phyloP scores from a whole-genome alignment of 2,329 filamentous ascomycete genomes.

The Arachnomyces sp. region DNA sequence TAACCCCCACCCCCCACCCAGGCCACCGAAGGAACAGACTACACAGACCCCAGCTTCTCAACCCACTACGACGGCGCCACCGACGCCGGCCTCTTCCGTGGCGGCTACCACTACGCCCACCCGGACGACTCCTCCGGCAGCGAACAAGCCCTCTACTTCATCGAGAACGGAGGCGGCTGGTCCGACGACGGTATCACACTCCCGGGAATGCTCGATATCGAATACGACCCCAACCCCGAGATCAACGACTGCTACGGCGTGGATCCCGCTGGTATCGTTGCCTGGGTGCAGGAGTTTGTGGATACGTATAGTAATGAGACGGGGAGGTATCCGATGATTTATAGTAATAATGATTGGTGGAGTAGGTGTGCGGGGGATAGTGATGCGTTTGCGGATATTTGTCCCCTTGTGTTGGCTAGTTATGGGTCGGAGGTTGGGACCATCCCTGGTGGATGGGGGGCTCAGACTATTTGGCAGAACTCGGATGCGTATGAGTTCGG shows the following conservation, averaged over 20 bases:
- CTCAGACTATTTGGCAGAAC: slow-evolving; percentile 50
- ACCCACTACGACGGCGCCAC: slow-evolving; percentile 49
- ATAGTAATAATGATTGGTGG: slow-evolving; percentile 49
- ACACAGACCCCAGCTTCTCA: slow-evolving; percentile 42
- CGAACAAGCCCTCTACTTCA: slow-evolving; percentile 45
- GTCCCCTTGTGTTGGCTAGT: slow-evolving; percentile 42
- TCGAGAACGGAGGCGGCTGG: slow-evolving; percentile 48
- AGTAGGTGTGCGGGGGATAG: slow-evolving; percentile 44
- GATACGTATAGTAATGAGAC: slow-evolving; percentile 42
- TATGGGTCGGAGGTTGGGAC: slow-evolving; percentile 37
- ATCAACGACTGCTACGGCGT: slow-evolving; percentile 41
- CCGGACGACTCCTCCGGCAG: slow-evolving; percentile 39
- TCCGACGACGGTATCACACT: slow-evolving; percentile 45
- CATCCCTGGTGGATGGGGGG: slow-evolving; percentile 45
- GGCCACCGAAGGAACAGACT: slow-evolving; percentile 47
- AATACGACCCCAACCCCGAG: slow-evolving; percentile 29
- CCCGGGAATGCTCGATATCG: slow-evolving; percentile 51
- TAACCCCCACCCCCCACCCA: slow-evolving; percentile 20
- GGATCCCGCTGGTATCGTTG: slow-evolving; percentile 38
- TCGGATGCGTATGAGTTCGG: slow-evolving; percentile 41
- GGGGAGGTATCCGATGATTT: slow-evolving; percentile 45
- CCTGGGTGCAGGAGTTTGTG: slow-evolving; percentile 48
- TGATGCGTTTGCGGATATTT: slow-evolving; percentile 37
- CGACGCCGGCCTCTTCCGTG: slow-evolving; percentile 49
- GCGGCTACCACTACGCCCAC: slow-evolving; percentile 50